A percentile compares a stretch with the other conserved stretches of the same genome.
Evolutionary conservation across 2,329 filamentous ascomycete genomes (phyloP).

Genomic region (Cladobotryum protrusum): DNA sequence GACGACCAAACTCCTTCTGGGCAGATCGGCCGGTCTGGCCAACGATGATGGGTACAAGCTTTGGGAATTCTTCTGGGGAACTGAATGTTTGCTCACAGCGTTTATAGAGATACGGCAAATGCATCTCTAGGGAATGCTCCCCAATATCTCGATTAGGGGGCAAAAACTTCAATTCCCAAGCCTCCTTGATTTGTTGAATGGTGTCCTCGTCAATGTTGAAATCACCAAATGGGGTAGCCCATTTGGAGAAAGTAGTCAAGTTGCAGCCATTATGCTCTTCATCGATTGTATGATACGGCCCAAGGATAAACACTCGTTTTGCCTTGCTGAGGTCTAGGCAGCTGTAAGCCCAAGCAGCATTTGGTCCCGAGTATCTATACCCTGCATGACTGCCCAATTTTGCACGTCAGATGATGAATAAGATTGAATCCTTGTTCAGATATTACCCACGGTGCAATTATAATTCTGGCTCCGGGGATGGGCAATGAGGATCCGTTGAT

Average conservation of each 20-base stretch:
- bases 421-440: not conserved
- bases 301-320: constrained; percentile 86
- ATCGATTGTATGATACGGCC: constrained; percentile 71
- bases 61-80: constrained; percentile 54
- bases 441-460: constrained; percentile 84
- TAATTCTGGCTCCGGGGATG: constrained; percentile 66
- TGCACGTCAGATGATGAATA: not conserved
- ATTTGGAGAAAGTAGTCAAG: constrained; percentile 63
- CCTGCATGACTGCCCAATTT: constrained; percentile 68
- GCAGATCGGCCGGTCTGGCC: constrained; percentile 60
- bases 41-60: constrained; percentile 78
- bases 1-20: constrained; percentile 61
- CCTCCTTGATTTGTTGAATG: constrained; percentile 42
- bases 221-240: constrained; percentile 68
- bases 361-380: constrained; percentile 84
- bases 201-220: constrained; percentile 57
- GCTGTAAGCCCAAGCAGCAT: constrained; percentile 93
- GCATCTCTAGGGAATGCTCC: constrained; percentile 96
- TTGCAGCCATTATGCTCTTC: constrained; percentile 65
- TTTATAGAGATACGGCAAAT: constrained; percentile 88
- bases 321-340: constrained; percentile 72
- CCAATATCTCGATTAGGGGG: constrained; percentile 60
- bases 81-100: constrained; percentile 51
- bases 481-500: constrained; percentile 58
- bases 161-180: constrained; percentile 45